Percentiles rank a stretch among this genome's conserved stretches.
These are phyloP conservation scores for Cyberlindnera bimundalis DNA, from an alignment of 805 yeast species.

Conservation along the genomic window DNA sequence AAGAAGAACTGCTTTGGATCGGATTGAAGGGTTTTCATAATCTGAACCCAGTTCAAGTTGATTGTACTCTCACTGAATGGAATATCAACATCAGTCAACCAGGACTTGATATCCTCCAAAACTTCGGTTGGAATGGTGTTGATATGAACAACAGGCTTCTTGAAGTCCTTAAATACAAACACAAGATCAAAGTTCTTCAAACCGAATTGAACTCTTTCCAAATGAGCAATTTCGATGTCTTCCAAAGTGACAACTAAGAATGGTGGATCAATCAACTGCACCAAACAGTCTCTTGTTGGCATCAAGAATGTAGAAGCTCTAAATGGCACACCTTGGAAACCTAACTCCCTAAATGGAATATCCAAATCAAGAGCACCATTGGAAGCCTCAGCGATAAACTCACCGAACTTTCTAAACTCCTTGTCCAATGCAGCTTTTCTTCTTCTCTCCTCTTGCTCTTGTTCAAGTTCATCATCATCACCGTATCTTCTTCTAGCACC, in stretches of 20 bases:
- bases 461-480: constrained; percentile 97
- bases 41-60: constrained; percentile 92
- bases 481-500: constrained; percentile 67
- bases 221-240: constrained; percentile 90
- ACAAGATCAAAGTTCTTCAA: constrained; percentile 94
- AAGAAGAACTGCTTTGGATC: constrained; percentile 93
- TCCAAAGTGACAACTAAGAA: constrained; percentile 86
- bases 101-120: constrained; percentile 87
- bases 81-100: constrained; percentile 97
- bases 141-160: constrained; percentile 82
- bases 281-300: constrained; percentile 96
- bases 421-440: constrained; percentile 87
- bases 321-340: constrained; percentile 96
- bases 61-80: constrained; percentile 93
- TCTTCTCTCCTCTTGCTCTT: constrained; percentile 96
- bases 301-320: constrained; percentile 91
- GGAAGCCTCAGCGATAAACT: constrained; percentile 84
- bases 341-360: constrained; percentile 91
- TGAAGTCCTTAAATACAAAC: constrained; percentile 91
- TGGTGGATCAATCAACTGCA: constrained; percentile 93
- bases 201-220: constrained; percentile 97
- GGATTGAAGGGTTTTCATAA: constrained; percentile 88
- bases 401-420: constrained; percentile 87
- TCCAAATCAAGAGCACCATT: constrained; percentile 84
- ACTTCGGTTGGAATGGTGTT: constrained; percentile 93